Evolutionary conservation across 805 yeast genomes (phyloP), one percentile per base, ranked within the genome.

Genomic region (Lipomyces mesembrius): DNA sequence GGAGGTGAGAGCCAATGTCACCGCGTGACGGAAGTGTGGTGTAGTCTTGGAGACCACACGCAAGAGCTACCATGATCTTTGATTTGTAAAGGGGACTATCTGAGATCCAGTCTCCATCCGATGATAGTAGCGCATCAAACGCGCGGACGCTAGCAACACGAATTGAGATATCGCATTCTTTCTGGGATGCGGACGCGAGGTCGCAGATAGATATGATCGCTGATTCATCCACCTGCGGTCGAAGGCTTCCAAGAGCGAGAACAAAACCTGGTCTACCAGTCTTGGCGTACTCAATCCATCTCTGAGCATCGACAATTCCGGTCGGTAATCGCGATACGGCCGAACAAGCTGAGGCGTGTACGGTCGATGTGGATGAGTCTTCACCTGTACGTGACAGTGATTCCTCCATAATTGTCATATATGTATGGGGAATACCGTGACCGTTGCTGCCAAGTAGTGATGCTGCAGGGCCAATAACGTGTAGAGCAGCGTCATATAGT

Each of bases 1-100:
- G 79, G 0, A 92, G 84, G 72, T 86, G 83, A 58, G 91, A 85
- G 1, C 98, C 98, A n/a, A 92, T 93, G 78, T 93, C 98, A 9
- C 98, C 98, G 74, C 91, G 89, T 9, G 62, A 32, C 34, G 85
- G 85, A 0, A 94, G 90, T 1, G 84, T 79, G 0, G 96, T 85
- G 75, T 92, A 92, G 73, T 93, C 97, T 68, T 88, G 88, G 14
- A 94, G 76, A 43, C 85, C 83, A 1, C 4, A 25, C 17, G 55
- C 12, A 3, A 25, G 34, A 6, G 55, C 55, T 25, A 20, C 20
- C n/a, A 29, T 8, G 29, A 25, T 29, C 27, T 25, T 20, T 14
- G 14, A 2, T 14, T 14, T 5, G 57, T 32, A 5, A 56, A 34
- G 20, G 3, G 20, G 4, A 57, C 29, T 4, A 53, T 43, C 29